Base-by-base conservation (phyloP, 2,329 filamentous ascomycete genomes). In the Herpomyces periplanetae region DNA sequence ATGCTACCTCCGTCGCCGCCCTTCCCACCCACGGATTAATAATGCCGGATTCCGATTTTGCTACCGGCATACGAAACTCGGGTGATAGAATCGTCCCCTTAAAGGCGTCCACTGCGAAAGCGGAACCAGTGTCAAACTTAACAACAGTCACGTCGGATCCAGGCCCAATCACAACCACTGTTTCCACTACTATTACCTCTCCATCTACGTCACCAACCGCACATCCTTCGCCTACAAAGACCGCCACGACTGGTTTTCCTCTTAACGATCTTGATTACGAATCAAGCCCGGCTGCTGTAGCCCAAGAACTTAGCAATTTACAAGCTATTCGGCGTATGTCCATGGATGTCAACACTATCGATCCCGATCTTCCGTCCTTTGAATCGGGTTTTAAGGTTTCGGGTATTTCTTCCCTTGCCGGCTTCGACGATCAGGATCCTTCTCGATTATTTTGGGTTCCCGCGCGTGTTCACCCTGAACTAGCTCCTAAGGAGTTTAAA, bases 401-500 rank as follows among this genome's bases (percentile, higher is more conserved):
- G 10, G 27, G 28, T 5, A 31, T 68, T 41, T 59, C 65, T 2
- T 49, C 61, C 8, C 51, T 61, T 25, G 61, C 65, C 8, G 51
- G 55, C 24, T 63, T 68, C 25, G 63, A 84, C 30, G 71, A 85
- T 34, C 63, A 71, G 29, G 75, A 91, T 34, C 57, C 69, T 4
- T 71, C 73, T 2, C 54, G 71, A 25, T 42, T 91, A 23, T 65
- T 91, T 27, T 96, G 80, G 80, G 80, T 96, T 4, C 80, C 80
- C 3, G 80, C 80, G 10, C 57, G 71, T 23, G 51, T 96, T 11
- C 80, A 96, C 31, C 80, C 80, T 1, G 80, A 96, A 38, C 46
- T 96, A 18, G 80, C 80, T 2, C 80, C 80, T 1, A 71, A 65
- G 32, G 80, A 88, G 29, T 96, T 91, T 46, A 88, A 85, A 38